Conservation (phyloP, 2,329 filamentous ascomycete species). For the Diaporthe australafricana region DNA sequence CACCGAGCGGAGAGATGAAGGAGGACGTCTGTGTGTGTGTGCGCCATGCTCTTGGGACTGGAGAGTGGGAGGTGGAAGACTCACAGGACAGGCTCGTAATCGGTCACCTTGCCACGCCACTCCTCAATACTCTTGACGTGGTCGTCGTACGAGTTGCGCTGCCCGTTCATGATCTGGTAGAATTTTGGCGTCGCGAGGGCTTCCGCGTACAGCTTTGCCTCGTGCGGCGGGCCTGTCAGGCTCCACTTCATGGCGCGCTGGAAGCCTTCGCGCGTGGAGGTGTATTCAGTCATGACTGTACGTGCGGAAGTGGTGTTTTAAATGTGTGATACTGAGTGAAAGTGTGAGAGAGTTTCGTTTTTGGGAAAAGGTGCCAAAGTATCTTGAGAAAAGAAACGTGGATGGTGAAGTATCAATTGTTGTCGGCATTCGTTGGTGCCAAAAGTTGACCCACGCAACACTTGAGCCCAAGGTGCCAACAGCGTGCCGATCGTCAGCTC, state of each 20-base stretch:
- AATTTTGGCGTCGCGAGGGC: constrained; percentile 36
- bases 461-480: too few relatives aligned
- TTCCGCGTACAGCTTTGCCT: constrained; percentile 37
- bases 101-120: constrained; percentile 44
- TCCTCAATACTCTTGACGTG: constrained; percentile 43
- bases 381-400: too few relatives aligned
- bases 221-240: constrained; percentile 39
- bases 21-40: too few relatives aligned
- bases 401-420: too few relatives aligned
- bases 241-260: constrained; percentile 42
- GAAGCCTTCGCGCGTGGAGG: constrained; percentile 43
- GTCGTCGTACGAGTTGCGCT: constrained; percentile 39
- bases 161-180: constrained; percentile 44
- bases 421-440: too few relatives aligned
- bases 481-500: too few relatives aligned
- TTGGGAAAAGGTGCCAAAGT: too few relatives aligned
- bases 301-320: neutral
- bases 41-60: too few relatives aligned
- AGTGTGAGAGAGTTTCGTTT: too few relatives aligned
- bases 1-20: too few relatives aligned
- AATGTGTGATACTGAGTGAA: too few relatives aligned
- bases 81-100: constrained; percentile 46
- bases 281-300: constrained; percentile 41
- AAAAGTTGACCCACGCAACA: too few relatives aligned
- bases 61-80: constrained; percentile 11